Base-by-base conservation (phyloP, 1,139 yeast species). In the Nakaseomyces uthaithaninus region DNA sequence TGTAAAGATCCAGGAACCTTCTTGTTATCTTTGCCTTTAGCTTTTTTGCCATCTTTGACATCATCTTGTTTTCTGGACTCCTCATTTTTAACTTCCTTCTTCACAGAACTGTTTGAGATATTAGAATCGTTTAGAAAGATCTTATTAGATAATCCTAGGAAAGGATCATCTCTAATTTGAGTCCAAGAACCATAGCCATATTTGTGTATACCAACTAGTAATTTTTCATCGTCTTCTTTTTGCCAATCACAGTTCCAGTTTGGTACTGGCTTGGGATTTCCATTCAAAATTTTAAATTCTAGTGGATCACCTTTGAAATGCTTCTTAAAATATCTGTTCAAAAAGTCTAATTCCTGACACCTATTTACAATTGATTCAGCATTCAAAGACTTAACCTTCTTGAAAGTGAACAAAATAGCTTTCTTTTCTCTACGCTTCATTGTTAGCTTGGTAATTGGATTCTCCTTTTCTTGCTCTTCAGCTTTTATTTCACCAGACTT, bases 141-240 rank as follows among this genome's bases (percentile, higher is more conserved):
- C 65, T 85, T 89, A 53, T 86, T 86, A 47, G 87, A 85, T 49
- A 93, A 69, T 11, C 91, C 93, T 45, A 93, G 70, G 43, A 85
- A 73, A 1, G 98, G 97, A 64, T 93, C 98, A 63, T 91, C 98
- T 57, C 98, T 70, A 36, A 93, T 89, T 58, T 84, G 89, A 6
- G 74, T 63, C 98, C 98, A 93, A 0, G 95, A 81, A 16, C 98
- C 98, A 57, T 86, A 91, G 0, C 99, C 99, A 62, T 89, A 86
- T 61, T 86, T 87, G 57, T 76, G 74, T 24, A 91, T 83, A 48
- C 99, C 99, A 33, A 83, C 76, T 47, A 93, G 63, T 41, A 93
- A 68, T 77, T 80, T 82, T 34, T 87, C 82, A 61, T 93, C 99
- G 57, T 93, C 95, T 31, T 69, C 74, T 11, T 72, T 69, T 3